phyloP scores from a whole-genome alignment of 768 basidiomycete genomes.

The Leccinum disarticulatum region DNA sequence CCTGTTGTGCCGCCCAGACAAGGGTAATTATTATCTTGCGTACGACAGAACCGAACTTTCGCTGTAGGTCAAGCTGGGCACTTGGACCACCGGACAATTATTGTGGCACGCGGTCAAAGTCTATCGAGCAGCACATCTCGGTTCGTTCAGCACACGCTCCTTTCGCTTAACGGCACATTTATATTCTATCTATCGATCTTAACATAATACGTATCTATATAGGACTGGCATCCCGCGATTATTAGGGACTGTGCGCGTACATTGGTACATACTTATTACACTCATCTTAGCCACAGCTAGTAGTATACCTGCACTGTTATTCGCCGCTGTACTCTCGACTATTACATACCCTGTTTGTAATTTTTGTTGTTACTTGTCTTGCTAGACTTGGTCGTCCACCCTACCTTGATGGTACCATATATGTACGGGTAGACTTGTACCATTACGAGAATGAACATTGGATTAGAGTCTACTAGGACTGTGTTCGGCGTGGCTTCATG shows the following conservation, averaged over 20 bases:
- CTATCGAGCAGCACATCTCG: conserved; percentile 5
- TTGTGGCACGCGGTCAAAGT: conserved; percentile 7
- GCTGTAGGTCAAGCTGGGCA: conserved; percentile 28
- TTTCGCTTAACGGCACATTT: conserved; percentile 7
- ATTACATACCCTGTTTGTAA: conserved; percentile 14
- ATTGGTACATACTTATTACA: conserved; percentile 6
- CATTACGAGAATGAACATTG: conserved; percentile 12
- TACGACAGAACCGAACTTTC: conserved; percentile 33
- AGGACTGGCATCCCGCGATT: conserved; percentile 9
- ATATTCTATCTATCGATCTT: conserved; percentile 24
- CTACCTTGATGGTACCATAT: conserved; percentile 9
- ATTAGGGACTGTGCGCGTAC: conserved; percentile 17
- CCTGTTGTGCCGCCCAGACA: conserved; percentile 61
- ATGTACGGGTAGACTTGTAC: conserved; percentile 3
- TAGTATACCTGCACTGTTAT: conserved; percentile 8
- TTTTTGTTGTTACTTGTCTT: conserved; percentile 2
- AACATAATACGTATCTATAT: conserved; percentile 8
- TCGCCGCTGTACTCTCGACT: conserved; percentile 15
- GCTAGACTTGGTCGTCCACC: background rate
- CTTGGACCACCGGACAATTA: conserved; percentile 22
- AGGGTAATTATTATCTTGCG: conserved; percentile 52
- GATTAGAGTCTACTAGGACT: conserved; percentile 4
- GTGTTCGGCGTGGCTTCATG: background rate
- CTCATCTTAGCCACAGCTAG: conserved; percentile 1
- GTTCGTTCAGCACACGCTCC: conserved; percentile 15